Evolutionary conservation across 768 basidiomycete genomes (phyloP).

Genomic region (Hericium erinaceus): DNA sequence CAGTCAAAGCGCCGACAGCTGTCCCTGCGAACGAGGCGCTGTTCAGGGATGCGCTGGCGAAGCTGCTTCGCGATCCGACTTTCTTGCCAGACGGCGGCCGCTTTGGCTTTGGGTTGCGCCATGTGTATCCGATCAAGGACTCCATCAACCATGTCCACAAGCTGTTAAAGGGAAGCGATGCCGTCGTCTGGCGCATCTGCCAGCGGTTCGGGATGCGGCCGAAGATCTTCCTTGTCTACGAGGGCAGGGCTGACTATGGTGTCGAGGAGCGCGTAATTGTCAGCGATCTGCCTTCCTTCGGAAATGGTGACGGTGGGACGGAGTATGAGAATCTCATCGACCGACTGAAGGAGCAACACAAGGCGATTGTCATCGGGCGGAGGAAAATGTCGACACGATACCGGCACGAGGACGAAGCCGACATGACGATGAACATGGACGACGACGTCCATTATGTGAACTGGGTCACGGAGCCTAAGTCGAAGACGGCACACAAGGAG

Average conservation of each 20-base stretch:
- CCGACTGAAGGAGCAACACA: too few relatives aligned
- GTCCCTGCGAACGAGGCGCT: neutral
- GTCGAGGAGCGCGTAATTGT: neutral
- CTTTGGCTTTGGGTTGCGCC: conserved; percentile 31
- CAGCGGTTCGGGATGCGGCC: neutral
- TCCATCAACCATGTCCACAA: neutral
- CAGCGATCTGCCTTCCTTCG: neutral
- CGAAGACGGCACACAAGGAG: neutral
- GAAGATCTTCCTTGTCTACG: neutral
- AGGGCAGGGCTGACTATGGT: neutral
- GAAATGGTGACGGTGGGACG: too few relatives aligned
- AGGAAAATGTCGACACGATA: neutral
- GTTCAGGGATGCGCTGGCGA: neutral
- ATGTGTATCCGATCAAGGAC: conserved; percentile 26
- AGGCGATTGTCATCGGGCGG: too few relatives aligned
- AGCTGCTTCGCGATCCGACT: conserved; percentile 10
- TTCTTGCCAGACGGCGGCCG: conserved; percentile 32
- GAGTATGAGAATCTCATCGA: too few relatives aligned
- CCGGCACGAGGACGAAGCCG: neutral
- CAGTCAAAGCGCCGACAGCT: neutral
- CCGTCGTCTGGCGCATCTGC: neutral
- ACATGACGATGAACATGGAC: neutral
- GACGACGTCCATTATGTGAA: neutral
- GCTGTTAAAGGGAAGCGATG: conserved; percentile 4
- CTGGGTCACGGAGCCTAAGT: conserved; percentile 2